phyloP scores from a whole-genome alignment of 108 stramenopile genomes.

The Cylindrotheca fusiformis region DNA sequence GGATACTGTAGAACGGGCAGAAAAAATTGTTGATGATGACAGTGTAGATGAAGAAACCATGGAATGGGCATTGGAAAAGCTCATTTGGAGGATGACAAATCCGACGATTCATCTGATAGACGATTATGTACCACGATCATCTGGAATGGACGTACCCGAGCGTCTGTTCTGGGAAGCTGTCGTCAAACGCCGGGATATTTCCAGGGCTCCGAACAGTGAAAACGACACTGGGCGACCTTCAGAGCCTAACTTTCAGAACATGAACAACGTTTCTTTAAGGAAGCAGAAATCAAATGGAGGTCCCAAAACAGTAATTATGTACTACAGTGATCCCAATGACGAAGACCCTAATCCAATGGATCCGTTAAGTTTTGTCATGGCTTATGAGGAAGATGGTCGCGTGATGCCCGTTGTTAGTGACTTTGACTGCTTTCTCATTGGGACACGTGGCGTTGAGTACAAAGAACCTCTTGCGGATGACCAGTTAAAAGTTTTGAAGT shows the following conservation, averaged over 20 bases:
- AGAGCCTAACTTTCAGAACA: conserved; percentile 50
- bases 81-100: conserved; percentile 24
- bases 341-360: conserved; percentile 30
- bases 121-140: conserved; percentile 30
- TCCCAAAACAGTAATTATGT: conserved; percentile 6
- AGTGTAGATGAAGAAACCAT: background rate
- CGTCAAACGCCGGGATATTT: conserved; percentile 44
- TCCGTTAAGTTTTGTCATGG: conserved; percentile 46
- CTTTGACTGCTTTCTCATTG: conserved; percentile 58
- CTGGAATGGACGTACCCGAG: conserved; percentile 46
- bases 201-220: conserved; percentile 25
- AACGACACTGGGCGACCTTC: conserved; percentile 48
- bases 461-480: conserved; percentile 45
- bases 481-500: conserved; percentile 45
- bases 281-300: conserved; percentile 6
- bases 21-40: background rate
- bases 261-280: conserved; percentile 43
- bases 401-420: conserved; percentile 62
- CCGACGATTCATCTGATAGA: conserved; percentile 20
- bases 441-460: conserved; percentile 47
- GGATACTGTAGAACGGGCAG: background rate
- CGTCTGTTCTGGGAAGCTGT: conserved; percentile 52
- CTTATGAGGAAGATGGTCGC: conserved; percentile 50
- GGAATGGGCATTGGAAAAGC: background rate
- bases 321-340: conserved; percentile 31